phyloP scores from a whole-genome alignment of 2,329 filamentous ascomycete species.

The Orbilia ellipsospora region DNA sequence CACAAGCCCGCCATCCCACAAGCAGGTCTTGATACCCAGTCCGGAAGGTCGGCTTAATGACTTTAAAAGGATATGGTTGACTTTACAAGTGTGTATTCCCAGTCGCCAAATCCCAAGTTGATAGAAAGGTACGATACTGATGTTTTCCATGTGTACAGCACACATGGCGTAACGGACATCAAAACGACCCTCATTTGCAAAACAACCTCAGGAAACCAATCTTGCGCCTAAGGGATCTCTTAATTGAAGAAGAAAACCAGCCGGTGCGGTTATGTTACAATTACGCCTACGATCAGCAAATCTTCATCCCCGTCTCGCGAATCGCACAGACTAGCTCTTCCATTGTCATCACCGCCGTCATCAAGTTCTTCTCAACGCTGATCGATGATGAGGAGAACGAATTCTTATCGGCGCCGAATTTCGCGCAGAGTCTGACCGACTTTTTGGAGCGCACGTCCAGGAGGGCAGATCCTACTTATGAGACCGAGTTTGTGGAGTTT shows the following conservation, averaged over 20 bases:
- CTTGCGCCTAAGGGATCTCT: slow-evolving; percentile 58
- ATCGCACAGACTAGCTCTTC: slow-evolving; percentile 89
- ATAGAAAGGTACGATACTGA: slow-evolving; percentile 1
- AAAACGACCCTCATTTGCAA: slow-evolving; percentile 58
- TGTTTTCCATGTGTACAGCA: slow-evolving; percentile 43
- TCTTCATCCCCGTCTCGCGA: slow-evolving; percentile 89
- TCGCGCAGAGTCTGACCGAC: slow-evolving; percentile 87
- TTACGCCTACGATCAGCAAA: slow-evolving; percentile 85
- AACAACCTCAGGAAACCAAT: slow-evolving; percentile 57
- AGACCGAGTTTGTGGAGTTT: slow-evolving; percentile 88
- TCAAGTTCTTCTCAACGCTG: slow-evolving; percentile 87
- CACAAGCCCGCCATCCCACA: slow-evolving; percentile 48
- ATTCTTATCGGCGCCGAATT: slow-evolving; percentile 85
- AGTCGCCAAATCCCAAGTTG: background rate
- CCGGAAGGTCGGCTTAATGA: slow-evolving; percentile 57
- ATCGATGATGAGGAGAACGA: slow-evolving; percentile 97
- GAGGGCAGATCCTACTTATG: slow-evolving; percentile 80
- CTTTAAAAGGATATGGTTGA: slow-evolving; percentile 59
- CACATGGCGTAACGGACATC: slow-evolving; percentile 59
- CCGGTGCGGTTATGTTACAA: slow-evolving; percentile 77
- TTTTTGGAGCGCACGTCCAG: slow-evolving; percentile 83
- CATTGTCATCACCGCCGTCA: slow-evolving; percentile 83
- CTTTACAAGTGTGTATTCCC: slow-evolving; percentile 56
- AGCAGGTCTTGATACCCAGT: slow-evolving; percentile 55
- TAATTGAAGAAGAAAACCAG: slow-evolving; percentile 59